A percentile compares a stretch with the other conserved stretches of the same genome.
These are phyloP conservation scores for Camelina hispida DNA, from an alignment of 345 rosid genomes.

Conservation along the genomic window DNA sequence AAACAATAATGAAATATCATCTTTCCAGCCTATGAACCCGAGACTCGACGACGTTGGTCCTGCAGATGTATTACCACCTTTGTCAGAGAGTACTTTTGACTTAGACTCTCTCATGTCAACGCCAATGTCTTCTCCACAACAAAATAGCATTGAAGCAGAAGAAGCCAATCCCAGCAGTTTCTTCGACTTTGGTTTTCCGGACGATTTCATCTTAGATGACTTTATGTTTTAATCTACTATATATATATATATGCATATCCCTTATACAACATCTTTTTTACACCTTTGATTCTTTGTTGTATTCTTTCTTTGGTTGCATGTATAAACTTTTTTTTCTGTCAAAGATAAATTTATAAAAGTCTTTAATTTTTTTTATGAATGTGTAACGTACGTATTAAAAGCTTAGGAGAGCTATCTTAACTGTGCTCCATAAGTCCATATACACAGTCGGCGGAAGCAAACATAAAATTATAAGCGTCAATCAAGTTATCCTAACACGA, in stretches of 20 bases:
- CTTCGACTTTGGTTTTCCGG: slow-evolving; percentile 77
- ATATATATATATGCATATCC: slow-evolving; percentile 3
- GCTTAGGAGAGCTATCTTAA: neutral
- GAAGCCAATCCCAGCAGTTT: slow-evolving; percentile 75
- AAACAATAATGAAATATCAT: slow-evolving; percentile 17
- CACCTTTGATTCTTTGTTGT: slow-evolving; percentile 34
- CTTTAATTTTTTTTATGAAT: neutral
- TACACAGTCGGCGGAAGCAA: neutral
- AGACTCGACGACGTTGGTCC: slow-evolving; percentile 2
- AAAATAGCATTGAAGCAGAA: slow-evolving; percentile 59
- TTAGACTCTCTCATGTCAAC: slow-evolving; percentile 65
- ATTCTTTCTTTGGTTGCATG: slow-evolving; percentile 29
- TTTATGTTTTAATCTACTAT: slow-evolving; percentile 50
- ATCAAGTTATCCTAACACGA: neutral
- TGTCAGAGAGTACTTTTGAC: slow-evolving; percentile 47
- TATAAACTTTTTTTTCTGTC: slow-evolving; percentile 19
- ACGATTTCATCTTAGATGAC: slow-evolving; percentile 65
- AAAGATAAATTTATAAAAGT: neutral
- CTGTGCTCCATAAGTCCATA: neutral
- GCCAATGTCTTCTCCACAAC: slow-evolving; percentile 63
- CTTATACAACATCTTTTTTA: neutral
- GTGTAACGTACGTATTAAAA: neutral
- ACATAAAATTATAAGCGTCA: neutral
- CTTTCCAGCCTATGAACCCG: slow-evolving; percentile 14
- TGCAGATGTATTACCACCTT: slow-evolving; percentile 15